These are phyloP conservation scores for Botrytis byssoidea DNA, from an alignment of 2,329 filamentous ascomycete genomes.

Conservation along the genomic window DNA sequence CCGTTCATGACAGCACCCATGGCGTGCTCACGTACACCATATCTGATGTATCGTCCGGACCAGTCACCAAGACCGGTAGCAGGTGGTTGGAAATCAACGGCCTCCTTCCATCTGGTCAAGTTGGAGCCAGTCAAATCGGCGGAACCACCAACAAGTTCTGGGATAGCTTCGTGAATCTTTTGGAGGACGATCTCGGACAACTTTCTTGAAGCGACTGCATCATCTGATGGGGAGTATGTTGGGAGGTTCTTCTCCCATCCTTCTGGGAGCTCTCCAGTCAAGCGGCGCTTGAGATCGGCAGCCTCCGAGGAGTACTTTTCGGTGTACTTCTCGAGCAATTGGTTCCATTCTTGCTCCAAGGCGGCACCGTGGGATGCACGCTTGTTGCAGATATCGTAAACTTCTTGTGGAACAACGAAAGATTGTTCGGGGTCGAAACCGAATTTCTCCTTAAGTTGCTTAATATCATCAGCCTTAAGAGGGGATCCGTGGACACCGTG, in stretches of 20 bases:
- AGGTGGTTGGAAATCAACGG: conserved; percentile 95
- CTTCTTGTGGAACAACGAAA: conserved; percentile 91
- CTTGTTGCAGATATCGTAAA: conserved; percentile 89
- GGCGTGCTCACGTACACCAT: conserved; percentile 87
- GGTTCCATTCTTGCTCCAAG: conserved; percentile 91
- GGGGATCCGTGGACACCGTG: conserved; percentile 95
- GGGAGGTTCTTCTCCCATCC: conserved; percentile 96
- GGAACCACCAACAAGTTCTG: conserved; percentile 92
- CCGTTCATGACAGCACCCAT: conserved; percentile 96
- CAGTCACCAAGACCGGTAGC: conserved; percentile 83
- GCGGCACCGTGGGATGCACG: conserved; percentile 82
- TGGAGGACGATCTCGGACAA: conserved; percentile 90
- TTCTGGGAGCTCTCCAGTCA: conserved; percentile 80
- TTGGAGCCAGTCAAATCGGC: conserved; percentile 98
- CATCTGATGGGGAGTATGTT: conserved; percentile 81
- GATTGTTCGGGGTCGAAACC: conserved; percentile 93
- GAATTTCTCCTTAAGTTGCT: conserved; percentile 91
- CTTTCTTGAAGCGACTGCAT: conserved; percentile 89
- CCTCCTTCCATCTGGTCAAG: conserved; percentile 96
- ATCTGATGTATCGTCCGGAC: conserved; percentile 86
- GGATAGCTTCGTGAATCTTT: conserved; percentile 78
- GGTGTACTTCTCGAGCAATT: conserved; percentile 84
- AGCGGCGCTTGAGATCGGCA: conserved; percentile 77
- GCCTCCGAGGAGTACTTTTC: conserved; percentile 74
- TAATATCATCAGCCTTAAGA: conserved; percentile 90